Evolutionary conservation across 2,329 filamentous ascomycete genomes (phyloP), one percentile per base, ranked within the genome.

Genomic region (Epichloe uncinata): DNA sequence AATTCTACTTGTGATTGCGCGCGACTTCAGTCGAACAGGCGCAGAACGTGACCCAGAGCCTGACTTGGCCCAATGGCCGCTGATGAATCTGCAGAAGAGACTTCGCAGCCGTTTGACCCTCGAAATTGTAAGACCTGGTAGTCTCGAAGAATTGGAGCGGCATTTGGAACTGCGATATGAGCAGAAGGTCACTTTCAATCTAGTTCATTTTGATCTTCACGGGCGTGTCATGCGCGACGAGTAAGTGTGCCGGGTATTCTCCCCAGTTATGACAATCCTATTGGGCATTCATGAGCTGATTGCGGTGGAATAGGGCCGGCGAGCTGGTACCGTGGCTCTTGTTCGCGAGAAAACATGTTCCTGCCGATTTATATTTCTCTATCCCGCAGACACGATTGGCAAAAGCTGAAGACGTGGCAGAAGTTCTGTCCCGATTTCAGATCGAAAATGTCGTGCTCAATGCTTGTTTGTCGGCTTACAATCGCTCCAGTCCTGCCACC

Each of bases 391-490:
- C 58, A 20, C 48, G 53, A 5, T 50, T 60, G 15, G 56, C 57
- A 36, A 57, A 53, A 30, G 60, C 58, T 11, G 51, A 54, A 15
- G 53, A 50, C 8, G 56, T 61, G 1, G 60, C 58, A 6, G 50
- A 56, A 41, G 50, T 62, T 4, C 52, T 62, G 38, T 57, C 55
- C 2, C 52, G 50, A 15, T 52, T 58, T 37, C 55, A 53, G 33
- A 50, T 61, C 8, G 59, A 61, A 36, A 61, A 61, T 36, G 59
- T 61, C 18, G 60, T 62, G 3, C 55, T 62, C 26, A 61, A 62
- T 35, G 57, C 60, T 7, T 61, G 59, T 40, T 53, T 62, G 13
- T 62, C 60, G 8, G 60, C 59, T 15, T 62, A 62, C 51, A 62
- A 61, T 51, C 55, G 52, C 16, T 47, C 55, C 16, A 51, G 55